These are phyloP conservation scores for Termitomyces sp. DNA, from an alignment of 768 basidiomycete species.

Conservation along the genomic window DNA sequence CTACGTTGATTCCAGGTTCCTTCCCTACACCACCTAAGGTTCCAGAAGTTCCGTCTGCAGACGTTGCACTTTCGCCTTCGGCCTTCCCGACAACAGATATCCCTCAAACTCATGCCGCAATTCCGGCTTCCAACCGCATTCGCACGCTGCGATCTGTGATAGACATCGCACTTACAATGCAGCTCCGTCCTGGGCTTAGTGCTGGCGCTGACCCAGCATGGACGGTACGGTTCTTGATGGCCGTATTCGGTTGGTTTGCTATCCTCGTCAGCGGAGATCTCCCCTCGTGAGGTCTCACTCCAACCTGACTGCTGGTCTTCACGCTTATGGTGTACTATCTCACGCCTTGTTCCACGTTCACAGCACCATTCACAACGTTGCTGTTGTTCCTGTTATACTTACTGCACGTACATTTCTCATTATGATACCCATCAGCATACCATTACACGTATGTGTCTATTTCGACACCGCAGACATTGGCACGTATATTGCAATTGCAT, in stretches of 20 bases:
- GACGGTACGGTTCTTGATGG: conserved; percentile 77
- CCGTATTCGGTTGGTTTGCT: conserved; percentile 74
- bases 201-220: conserved; percentile 70
- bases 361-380: neutral
- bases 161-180: conserved; percentile 75
- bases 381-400: too few species aligned
- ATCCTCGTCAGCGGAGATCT: conserved; percentile 35
- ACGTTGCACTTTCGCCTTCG: conserved; percentile 1
- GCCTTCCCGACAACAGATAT: neutral
- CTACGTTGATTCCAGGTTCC: neutral
- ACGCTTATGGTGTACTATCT: neutral
- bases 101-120: neutral
- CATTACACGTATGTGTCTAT: neutral
- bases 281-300: neutral
- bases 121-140: conserved; percentile 7
- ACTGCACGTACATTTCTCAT: neutral
- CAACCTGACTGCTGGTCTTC: neutral
- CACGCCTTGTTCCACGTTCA: neutral
- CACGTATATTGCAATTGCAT: neutral
- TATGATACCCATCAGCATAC: neutral
- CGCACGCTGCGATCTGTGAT: conserved; percentile 34
- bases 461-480: neutral
- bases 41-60: neutral
- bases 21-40: conserved; percentile 1
- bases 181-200: conserved; percentile 67